These are phyloP conservation scores for Ustilago cynodontis DNA, from an alignment of 1,284 basidiomycete species.

Conservation along the genomic window DNA sequence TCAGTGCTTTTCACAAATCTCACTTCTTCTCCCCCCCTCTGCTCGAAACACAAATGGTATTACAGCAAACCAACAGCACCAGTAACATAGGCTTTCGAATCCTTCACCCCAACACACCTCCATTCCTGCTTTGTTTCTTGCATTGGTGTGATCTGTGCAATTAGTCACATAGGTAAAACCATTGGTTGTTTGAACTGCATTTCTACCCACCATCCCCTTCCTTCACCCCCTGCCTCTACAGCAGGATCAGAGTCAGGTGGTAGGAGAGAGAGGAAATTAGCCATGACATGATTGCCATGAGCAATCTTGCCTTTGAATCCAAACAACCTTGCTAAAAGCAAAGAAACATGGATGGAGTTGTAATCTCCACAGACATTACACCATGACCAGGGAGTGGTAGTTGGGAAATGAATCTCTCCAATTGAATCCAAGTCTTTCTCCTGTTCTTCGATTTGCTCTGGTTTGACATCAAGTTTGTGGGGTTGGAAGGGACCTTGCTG, in stretches of 20 bases:
- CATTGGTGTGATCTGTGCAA: neutral
- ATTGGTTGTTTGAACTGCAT: constrained; percentile 28
- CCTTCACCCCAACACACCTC: constrained; percentile 13
- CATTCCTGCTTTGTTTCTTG: neutral
- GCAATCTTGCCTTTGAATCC: constrained; percentile 31
- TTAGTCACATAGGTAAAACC: constrained; percentile 16
- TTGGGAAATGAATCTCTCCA: constrained; percentile 6
- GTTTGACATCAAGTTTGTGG: neutral
- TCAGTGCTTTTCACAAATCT: neutral
- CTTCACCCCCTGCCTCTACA: neutral
- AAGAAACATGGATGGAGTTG: constrained; percentile 36
- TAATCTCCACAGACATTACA: constrained; percentile 27
- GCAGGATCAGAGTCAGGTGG: no score
- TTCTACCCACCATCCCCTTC: constrained; percentile 15
- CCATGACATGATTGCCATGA: constrained; percentile 34
- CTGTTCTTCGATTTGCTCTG: neutral
- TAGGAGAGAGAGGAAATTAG: neutral
- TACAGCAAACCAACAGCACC: neutral
- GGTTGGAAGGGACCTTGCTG: constrained; percentile 7
- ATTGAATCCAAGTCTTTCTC: neutral
- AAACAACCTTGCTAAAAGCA: constrained; percentile 24
- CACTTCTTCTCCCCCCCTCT: neutral
- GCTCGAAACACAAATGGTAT: neutral
- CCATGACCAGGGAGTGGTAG: constrained; percentile 11
- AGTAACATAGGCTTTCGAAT: constrained; percentile 6